phyloP scores from a whole-genome alignment of 305 asterid genomes.

The Rubia tinctorum region DNA sequence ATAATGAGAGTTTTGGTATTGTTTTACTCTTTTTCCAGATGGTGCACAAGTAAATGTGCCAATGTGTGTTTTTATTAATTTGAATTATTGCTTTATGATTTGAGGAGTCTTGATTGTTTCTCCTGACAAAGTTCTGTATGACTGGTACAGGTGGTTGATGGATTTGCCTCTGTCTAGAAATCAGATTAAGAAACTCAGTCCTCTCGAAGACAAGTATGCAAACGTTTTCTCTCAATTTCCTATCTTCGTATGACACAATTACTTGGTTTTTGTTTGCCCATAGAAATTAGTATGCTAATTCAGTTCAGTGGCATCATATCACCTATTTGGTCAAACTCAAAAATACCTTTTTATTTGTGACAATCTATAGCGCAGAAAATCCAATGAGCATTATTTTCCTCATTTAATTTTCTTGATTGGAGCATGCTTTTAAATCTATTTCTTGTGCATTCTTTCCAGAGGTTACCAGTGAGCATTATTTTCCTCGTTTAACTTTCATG shows the following conservation, averaged over 20 bases:
- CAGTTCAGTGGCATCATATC: neutral
- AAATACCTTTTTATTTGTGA: neutral
- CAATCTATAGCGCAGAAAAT: neutral
- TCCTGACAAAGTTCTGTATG: constrained; percentile 2
- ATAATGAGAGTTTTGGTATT: neutral
- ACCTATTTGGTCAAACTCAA: neutral
- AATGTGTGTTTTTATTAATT: neutral
- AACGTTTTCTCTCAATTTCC: neutral
- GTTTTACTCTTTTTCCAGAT: neutral
- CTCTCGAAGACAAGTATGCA: constrained; percentile 48
- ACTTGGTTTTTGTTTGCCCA: neutral
- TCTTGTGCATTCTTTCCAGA: neutral
- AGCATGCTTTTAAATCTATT: neutral
- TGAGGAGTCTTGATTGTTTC: neutral
- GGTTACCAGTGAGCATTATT: neutral
- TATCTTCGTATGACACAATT: neutral
- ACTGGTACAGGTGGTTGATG: constrained; percentile 69
- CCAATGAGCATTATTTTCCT: neutral
- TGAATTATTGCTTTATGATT: neutral
- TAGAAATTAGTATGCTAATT: neutral
- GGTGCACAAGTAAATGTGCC: neutral
- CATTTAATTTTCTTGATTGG: neutral
- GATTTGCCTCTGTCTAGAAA: constrained; percentile 38
- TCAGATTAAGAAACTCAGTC: constrained; percentile 33
- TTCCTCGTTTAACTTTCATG: neutral